phyloP scores from a whole-genome alignment of 2,329 filamentous ascomycete genomes.

The Diaporthe sp. region DNA sequence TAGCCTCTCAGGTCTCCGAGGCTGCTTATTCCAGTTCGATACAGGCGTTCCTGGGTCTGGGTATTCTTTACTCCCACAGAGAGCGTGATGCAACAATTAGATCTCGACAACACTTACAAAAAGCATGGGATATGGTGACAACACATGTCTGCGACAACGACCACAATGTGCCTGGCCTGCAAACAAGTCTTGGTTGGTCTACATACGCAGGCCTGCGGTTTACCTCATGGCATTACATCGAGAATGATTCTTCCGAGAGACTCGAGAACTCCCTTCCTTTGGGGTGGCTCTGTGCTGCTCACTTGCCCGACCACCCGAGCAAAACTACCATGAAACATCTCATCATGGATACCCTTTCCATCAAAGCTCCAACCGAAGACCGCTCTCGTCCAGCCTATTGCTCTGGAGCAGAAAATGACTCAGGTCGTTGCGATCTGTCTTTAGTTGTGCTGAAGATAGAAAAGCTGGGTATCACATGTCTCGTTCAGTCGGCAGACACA shows the following conservation, averaged over 20 bases:
- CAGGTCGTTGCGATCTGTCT: neutral
- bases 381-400: neutral
- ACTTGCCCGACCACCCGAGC: neutral
- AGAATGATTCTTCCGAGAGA: neutral
- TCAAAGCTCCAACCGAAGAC: neutral
- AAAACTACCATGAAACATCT: neutral
- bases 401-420: neutral
- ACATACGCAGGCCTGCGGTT: neutral
- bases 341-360: neutral
- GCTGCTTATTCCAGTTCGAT: neutral
- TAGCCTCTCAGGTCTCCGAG: neutral
- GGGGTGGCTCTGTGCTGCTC: neutral
- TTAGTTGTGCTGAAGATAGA: neutral
- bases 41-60: neutral
- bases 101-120: neutral
- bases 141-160: neutral
- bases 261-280: neutral
- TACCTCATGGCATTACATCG: neutral
- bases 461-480: neutral
- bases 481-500: neutral
- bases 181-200: neutral
- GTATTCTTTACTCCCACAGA: neutral
- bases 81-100: rapidly evolving
- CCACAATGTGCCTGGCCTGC: neutral
- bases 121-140: neutral